phyloP scores from a whole-genome alignment of 1,139 yeast genomes.

The Hemisphaericaspora xylanilytica region DNA sequence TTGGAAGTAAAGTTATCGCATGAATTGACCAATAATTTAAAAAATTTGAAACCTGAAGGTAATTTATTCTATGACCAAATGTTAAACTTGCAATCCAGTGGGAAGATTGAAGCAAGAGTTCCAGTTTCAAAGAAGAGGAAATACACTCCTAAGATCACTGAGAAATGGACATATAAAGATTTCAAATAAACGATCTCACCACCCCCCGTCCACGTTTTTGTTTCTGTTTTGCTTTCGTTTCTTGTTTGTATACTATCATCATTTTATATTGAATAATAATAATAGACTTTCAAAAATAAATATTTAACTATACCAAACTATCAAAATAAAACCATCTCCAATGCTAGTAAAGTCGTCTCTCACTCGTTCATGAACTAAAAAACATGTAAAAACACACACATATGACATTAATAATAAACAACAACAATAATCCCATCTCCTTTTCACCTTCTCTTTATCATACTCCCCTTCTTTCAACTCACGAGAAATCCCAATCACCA shows the following conservation, averaged over 20 bases:
- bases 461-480: constrained; percentile 4
- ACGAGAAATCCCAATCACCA: constrained; percentile 49
- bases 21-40: constrained; percentile 81
- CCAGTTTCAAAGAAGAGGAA: constrained; percentile 66
- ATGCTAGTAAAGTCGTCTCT: constrained; percentile 1
- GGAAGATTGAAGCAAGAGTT: constrained; percentile 81
- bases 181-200: constrained; percentile 62
- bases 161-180: constrained; percentile 91
- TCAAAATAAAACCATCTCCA: constrained; percentile 1
- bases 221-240: background rate
- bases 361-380: constrained; percentile 4
- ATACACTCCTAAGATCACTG: constrained; percentile 73
- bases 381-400: constrained; percentile 1
- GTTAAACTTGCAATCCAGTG: constrained; percentile 76
- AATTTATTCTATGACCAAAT: constrained; percentile 79
- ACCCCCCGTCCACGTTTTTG: too few species aligned
- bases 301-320: background rate
- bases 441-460: background rate
- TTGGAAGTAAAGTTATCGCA: constrained; percentile 87
- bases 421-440: background rate
- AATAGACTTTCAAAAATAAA: constrained; percentile 3
- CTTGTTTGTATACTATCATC: constrained; percentile 2
- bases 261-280: constrained; percentile 1
- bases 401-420: constrained; percentile 2
- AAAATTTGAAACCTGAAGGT: constrained; percentile 89